phyloP scores from a whole-genome alignment of 1,139 yeast genomes.

The Torulaspora globosa region DNA sequence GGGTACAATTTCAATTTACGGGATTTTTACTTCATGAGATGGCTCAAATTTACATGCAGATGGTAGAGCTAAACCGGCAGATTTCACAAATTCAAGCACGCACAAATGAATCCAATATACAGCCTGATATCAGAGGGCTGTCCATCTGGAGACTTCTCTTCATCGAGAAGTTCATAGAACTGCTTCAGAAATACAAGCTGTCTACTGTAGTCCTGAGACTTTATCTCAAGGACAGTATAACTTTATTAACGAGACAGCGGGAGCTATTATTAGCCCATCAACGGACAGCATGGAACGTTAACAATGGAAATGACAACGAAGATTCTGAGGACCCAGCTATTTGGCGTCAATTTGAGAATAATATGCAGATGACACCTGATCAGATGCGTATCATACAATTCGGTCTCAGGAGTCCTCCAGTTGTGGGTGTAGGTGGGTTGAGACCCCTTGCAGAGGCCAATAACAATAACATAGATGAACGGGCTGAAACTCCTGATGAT shows the following conservation, averaged over 20 bases:
- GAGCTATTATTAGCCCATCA: conserved; percentile 33
- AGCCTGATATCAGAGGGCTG: conserved; percentile 28
- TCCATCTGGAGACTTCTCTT: conserved; percentile 33
- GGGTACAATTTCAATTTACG: conserved; percentile 37
- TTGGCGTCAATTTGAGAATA: conserved; percentile 23
- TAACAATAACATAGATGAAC: conserved; percentile 21
- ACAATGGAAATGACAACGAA: conserved; percentile 14
- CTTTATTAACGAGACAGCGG: conserved; percentile 35
- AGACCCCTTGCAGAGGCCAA: conserved; percentile 15
- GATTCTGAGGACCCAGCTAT: conserved; percentile 20
- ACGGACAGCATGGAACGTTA: conserved; percentile 21
- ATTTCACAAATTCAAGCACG: conserved; percentile 30
- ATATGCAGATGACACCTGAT: conserved; percentile 25
- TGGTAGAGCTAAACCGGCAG: conserved; percentile 35
- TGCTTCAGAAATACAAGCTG: conserved; percentile 32
- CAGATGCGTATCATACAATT: conserved; percentile 30
- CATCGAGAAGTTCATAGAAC: conserved; percentile 28
- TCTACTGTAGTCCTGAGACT: conserved; percentile 35
- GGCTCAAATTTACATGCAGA: conserved; percentile 34
- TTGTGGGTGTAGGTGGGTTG: conserved; percentile 13
- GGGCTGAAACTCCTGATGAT: conserved; percentile 32
- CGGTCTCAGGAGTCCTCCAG: conserved; percentile 23
- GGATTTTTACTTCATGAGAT: conserved; percentile 37
- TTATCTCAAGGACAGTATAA: conserved; percentile 35
- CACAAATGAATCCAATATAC: conserved; percentile 21